Evolutionary conservation across 345 rosid genomes (phyloP), one percentile per base, ranked within the genome.

Genomic region (Psidium friedrichsthalianum): DNA sequence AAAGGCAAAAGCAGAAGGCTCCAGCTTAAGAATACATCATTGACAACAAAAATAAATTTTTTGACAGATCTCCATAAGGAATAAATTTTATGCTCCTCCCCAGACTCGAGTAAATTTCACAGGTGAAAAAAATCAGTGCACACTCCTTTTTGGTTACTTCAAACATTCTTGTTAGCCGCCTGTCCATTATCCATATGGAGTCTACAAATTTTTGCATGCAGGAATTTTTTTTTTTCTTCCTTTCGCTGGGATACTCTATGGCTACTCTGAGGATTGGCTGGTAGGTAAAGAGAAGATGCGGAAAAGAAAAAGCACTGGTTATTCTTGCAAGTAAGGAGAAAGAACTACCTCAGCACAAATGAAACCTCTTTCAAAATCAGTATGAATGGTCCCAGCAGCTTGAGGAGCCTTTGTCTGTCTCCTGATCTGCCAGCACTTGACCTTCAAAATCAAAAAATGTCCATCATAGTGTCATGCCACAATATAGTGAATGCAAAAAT

Each of bases 371-470:
- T 97, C 98, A 88, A 97, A 97, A 90, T 97, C 99, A 88, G 95
- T 58, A 88, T 97, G 99, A 85, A 97, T 97, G 57, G 98, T 11
- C 88, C 99, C 99, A 59, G 99, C 99, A 86, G 99, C 98, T 89
- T 97, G 99, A 86, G 99, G 99, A 84, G 99, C 99, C 90, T 97
- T 97, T 85, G 98, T 85, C 89, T 89, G 99, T 69, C 97, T 88
- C 88, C 99, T 89, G 89, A 97, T 97, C 90, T 97, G 99, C 99
- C 99, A 97, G 93, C 99, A 96, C 74, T 94, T 97, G 51, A 97
- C 99, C 99, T 97, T 92, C 53, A 89, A 87, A 84, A 83, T 58
- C 85, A 69, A 83, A 87, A 82, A 3, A 36, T 15, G 29, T 59
- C 74, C 83, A 81, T 49, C 25, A 69, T 36, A 69, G 47, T 81